A percentile compares a stretch with the other conserved stretches of the same genome.
Conservation (phyloP, 805 yeast genomes). For the Yamadazyma sp. region DNA sequence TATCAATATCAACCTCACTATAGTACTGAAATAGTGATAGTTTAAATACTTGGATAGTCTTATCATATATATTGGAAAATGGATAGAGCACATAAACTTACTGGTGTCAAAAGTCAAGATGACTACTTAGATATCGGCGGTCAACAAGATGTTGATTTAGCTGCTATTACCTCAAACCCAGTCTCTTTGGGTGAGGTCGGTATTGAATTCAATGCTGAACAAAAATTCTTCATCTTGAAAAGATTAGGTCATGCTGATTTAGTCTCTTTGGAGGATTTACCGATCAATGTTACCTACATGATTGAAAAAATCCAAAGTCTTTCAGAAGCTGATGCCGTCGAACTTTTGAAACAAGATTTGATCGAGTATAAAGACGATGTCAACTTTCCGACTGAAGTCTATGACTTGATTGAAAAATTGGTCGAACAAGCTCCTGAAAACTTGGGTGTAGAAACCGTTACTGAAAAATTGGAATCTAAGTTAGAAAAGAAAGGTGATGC, state of each 20-base stretch:
- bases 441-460: background rate
- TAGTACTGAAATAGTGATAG: too few species aligned
- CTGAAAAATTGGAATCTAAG: constrained; percentile 1
- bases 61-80: too few species aligned
- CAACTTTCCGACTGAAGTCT: constrained; percentile 33
- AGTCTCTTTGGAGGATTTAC: constrained; percentile 28
- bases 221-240: constrained; percentile 26
- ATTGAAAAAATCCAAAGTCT: constrained; percentile 33
- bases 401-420: constrained; percentile 21
- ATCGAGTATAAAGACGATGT: constrained; percentile 28
- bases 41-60: too few species aligned
- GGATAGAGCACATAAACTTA: constrained; percentile 10
- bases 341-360: constrained; percentile 23
- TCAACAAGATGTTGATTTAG: constrained; percentile 8
- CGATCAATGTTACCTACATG: constrained; percentile 26
- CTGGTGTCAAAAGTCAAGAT: constrained; percentile 8
- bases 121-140: constrained; percentile 1
- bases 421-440: constrained; percentile 5
- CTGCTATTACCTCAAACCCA: constrained; percentile 21
- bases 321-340: constrained; percentile 34
- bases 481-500: constrained; percentile 32
- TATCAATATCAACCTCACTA: too few species aligned
- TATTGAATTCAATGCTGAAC: constrained; percentile 18
- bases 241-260: constrained; percentile 24
- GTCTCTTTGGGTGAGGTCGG: constrained; percentile 23